Evolutionary conservation across 140 eudicot species (phyloP), one percentile per base, ranked within the genome.

Genomic region (Senecio squalidus): DNA sequence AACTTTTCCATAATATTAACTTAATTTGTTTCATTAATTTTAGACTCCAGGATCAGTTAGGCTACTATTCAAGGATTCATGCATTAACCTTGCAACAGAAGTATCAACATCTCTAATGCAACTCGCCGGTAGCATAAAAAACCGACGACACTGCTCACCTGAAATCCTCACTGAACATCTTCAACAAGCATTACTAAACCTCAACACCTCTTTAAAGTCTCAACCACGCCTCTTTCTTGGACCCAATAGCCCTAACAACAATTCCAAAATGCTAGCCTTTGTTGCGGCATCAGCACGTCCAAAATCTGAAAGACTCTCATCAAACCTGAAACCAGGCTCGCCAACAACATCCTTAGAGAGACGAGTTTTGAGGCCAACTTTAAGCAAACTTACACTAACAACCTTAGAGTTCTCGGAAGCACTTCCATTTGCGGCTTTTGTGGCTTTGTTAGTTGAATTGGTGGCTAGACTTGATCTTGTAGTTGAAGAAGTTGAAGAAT

Each of bases 331-430:
- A 43, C 69, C 95, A 5, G 93, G 80, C 36, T 60, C 86, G 4
- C 75, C 93, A 0, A 72, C 17, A 22, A 0, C 8, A 23, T 47
- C 74, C 14, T 83, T 67, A 1, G 83, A 74, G 17, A 71, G 60
- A 21, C 76, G 61, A 55, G 61, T 63, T 33, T 22, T 87, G 54
- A 75, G 85, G 84, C 89, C 95, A 0, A 79, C 96, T 5, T 34
- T 79, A 34, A 92, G 98, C 74, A 87, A 81, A 76, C 60, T 84
- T 21, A 75, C 84, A 0, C 74, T 79, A 48, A 87, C 86, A 3
- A 87, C 96, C 62, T 74, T 92, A 7, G 98, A 92, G 68, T 92
- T 92, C 69, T 85, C 98, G n/a, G 98, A 92, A 68, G 92, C 98
- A 0, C 96, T 92, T 22, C 98, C 98, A 0, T 82, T 92, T 52